Evolutionary conservation across 306 rosid genomes (phyloP).

Genomic region (Pyrus communis): DNA sequence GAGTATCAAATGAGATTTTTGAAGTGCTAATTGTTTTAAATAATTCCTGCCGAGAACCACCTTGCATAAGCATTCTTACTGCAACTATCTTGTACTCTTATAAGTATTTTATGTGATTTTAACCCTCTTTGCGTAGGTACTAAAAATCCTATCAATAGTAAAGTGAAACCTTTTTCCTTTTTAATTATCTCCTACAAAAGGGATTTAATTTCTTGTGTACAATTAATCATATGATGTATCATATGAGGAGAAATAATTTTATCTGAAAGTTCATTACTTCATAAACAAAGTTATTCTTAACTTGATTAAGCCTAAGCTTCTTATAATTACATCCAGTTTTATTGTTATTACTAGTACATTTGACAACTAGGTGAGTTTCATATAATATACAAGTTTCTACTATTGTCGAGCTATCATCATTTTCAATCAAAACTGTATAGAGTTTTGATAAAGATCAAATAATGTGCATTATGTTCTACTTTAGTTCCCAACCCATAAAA

Average conservation of each 20-base stretch:
- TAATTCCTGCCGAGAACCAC: too few species aligned
- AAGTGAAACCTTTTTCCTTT: too few species aligned
- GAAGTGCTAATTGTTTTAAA: too few species aligned
- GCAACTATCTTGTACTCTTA: too few species aligned
- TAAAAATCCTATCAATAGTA: too few species aligned
- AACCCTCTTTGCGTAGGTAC: too few species aligned
- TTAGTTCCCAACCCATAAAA: neutral
- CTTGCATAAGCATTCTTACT: too few species aligned
- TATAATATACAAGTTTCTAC: neutral
- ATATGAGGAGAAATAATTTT: neutral
- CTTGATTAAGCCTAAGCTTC: neutral
- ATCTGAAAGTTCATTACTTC: neutral
- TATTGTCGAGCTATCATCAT: neutral
- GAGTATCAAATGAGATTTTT: too few species aligned
- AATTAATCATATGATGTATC: neutral
- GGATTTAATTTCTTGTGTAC: too few species aligned
- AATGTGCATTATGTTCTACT: neutral
- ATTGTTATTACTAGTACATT: neutral
- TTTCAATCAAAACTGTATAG: neutral
- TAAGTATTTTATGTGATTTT: too few species aligned
- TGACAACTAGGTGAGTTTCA: neutral
- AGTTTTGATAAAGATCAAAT: neutral
- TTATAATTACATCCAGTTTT: neutral
- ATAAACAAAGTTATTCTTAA: neutral
- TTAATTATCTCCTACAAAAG: too few species aligned